Evolutionary conservation across 2,329 filamentous ascomycete species (phyloP).

Genomic region (Pyricularia sp.): DNA sequence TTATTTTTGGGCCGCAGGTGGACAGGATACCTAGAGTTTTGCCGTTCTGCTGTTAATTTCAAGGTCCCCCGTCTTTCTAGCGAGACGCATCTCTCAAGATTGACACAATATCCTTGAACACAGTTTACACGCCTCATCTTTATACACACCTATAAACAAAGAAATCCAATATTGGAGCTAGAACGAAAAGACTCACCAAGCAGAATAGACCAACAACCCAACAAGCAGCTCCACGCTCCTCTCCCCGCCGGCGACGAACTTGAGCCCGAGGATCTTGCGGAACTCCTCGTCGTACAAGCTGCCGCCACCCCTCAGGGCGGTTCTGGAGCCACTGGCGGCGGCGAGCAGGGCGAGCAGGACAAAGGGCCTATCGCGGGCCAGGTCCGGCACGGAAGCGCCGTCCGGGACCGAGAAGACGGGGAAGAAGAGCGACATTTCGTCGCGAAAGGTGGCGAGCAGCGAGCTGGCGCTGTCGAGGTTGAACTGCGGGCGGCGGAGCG

Average conservation of each 20-base stretch:
- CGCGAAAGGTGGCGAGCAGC: conserved; percentile 31
- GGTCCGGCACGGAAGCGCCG: conserved; percentile 29
- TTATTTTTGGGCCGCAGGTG: conserved; percentile 42
- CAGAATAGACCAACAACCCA: conserved; percentile 46
- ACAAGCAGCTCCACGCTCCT: conserved; percentile 46
- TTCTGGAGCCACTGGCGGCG: conserved; percentile 34
- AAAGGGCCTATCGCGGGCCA: conserved; percentile 40
- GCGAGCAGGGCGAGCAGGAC: conserved; percentile 44
- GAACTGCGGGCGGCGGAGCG: conserved; percentile 41
- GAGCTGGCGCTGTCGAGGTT: conserved; percentile 43
- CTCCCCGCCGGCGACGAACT: conserved; percentile 47
- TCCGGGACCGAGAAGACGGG: conserved; percentile 32
- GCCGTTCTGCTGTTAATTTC: background rate
- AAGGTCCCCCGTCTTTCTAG: background rate
- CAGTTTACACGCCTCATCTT: background rate
- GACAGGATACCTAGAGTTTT: conserved; percentile 38
- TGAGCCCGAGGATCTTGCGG: conserved; percentile 44
- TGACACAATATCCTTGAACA: background rate
- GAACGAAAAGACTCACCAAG: conserved; percentile 33
- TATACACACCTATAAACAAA: too few species aligned
- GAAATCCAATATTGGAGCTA: too few species aligned
- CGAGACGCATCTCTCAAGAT: background rate
- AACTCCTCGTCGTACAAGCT: conserved; percentile 48
- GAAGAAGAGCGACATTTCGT: conserved; percentile 24
- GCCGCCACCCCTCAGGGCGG: conserved; percentile 42